phyloP scores from a whole-genome alignment of 148 eudicot genomes.

The Cornus controversa region DNA sequence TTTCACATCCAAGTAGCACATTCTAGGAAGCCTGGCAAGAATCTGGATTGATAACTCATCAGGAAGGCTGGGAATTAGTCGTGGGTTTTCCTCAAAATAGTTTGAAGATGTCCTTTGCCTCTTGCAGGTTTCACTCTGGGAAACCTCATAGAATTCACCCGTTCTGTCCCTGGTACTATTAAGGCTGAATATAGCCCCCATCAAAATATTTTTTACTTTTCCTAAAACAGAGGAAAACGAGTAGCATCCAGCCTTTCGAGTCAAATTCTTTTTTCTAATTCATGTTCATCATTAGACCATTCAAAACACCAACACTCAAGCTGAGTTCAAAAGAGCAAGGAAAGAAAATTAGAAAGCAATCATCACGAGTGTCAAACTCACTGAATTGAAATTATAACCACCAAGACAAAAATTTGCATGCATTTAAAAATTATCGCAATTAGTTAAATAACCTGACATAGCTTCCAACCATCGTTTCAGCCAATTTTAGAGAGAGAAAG shows the following conservation, averaged over 20 bases:
- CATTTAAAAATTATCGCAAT: background rate
- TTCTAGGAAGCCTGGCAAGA: conserved; percentile 85
- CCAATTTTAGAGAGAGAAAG: background rate
- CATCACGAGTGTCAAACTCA: background rate
- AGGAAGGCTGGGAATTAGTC: conserved; percentile 88
- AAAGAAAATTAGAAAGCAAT: background rate
- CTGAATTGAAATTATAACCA: background rate
- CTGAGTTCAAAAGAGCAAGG: conserved; percentile 7
- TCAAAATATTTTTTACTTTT: conserved; percentile 3
- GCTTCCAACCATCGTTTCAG: background rate
- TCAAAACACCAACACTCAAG: conserved; percentile 1
- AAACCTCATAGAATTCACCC: conserved; percentile 28
- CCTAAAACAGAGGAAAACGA: conserved; percentile 2
- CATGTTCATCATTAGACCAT: conserved; percentile 1
- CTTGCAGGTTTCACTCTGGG: conserved; percentile 48
- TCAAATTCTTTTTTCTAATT: conserved; percentile 5
- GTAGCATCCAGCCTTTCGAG: conserved; percentile 3
- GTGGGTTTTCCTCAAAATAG: conserved; percentile 55
- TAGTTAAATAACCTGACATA: background rate
- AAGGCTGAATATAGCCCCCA: conserved; percentile 60
- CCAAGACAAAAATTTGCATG: background rate
- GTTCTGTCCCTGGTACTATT: conserved; percentile 29
- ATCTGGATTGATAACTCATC: conserved; percentile 90
- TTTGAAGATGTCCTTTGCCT: conserved; percentile 57
- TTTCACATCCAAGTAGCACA: conserved; percentile 48